These are phyloP conservation scores for Helichrysum umbraculigerum DNA, from an alignment of 129 eudicot species.

Conservation along the genomic window DNA sequence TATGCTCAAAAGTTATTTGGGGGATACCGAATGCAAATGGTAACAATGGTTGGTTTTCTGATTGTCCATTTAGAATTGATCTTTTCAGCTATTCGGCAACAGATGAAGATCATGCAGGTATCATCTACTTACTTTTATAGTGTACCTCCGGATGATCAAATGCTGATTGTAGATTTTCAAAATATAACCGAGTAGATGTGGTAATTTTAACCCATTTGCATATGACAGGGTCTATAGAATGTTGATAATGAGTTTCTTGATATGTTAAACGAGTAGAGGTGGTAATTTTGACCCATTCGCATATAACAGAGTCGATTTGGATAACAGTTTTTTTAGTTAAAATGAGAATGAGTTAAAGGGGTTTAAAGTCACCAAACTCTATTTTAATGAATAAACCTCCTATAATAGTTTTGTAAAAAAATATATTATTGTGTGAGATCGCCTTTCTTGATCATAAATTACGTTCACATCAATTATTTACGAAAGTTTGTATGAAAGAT, in stretches of 20 bases:
- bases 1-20: slow-evolving; percentile 83
- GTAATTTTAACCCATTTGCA: not conserved
- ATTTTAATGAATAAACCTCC: not conserved
- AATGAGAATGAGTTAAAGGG: not conserved
- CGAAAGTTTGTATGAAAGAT: not conserved
- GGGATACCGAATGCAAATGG: slow-evolving; percentile 69
- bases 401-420: not conserved
- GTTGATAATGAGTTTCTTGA: not conserved
- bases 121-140: not conserved
- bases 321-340: not conserved
- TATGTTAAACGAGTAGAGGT: not conserved
- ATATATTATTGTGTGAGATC: not conserved
- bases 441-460: not conserved
- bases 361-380: not conserved
- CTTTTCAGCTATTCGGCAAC: slow-evolving; percentile 46
- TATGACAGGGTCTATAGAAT: not conserved
- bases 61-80: slow-evolving; percentile 81
- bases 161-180: not conserved
- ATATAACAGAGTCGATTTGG: not conserved
- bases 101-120: slow-evolving; percentile 45
- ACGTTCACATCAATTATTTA: not conserved
- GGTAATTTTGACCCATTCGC: not conserved
- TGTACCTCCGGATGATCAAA: not conserved
- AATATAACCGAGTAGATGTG: not conserved
- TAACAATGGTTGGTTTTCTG: slow-evolving; percentile 74